Base-by-base conservation (phyloP, 2,329 filamentous ascomycete species). In the Cytospora leucostoma region DNA sequence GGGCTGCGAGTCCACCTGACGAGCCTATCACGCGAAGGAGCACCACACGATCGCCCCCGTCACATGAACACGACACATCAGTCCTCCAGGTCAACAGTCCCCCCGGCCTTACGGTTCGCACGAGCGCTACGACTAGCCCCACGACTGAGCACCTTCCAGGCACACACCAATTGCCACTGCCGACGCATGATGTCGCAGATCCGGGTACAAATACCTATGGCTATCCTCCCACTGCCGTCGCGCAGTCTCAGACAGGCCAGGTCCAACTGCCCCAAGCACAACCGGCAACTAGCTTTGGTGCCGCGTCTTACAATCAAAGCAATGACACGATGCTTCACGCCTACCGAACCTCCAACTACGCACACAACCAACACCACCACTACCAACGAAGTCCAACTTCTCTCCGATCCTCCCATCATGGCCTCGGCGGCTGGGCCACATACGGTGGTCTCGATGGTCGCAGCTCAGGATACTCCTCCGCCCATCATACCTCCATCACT, bases 201-300 rank as follows among this genome's bases (percentile, higher is more conserved):
- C 59, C 81, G 77, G 65, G 77, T 84, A 74, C 83, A 76, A 82
- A 84, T 74, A 81, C 80, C 52, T 85, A 85, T 68, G 78, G 78
- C 55, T 88, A 85, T 70, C 82, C 79, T 68, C 80, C 83, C 67
- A 80, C 80, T 80, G 73, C 80, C 79, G 72, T 75, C 52, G 65
- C 71, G 12, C 71, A 70, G 44, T 67, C 69, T n/a, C 71, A 71
- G 17, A 67, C 81, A 65, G 40, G 40, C 32, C 75, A 77, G 57
- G 67, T 70, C 8, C 77, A 78, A 52, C 67, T 63, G 6, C 61
- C 54, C 17, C 61, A 60, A 32, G 47, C 61, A 8, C 64, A 65
- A 49, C 34, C 56, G 37, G 38, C 61, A 17, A 61, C 61, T 17
- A 64, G 32, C 60, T 73, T 71, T 66, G 66, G 65, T 53, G 59